These are phyloP conservation scores for Phaeosphaeria sp. DNA, from an alignment of 2,329 filamentous ascomycete species.

Conservation along the genomic window DNA sequence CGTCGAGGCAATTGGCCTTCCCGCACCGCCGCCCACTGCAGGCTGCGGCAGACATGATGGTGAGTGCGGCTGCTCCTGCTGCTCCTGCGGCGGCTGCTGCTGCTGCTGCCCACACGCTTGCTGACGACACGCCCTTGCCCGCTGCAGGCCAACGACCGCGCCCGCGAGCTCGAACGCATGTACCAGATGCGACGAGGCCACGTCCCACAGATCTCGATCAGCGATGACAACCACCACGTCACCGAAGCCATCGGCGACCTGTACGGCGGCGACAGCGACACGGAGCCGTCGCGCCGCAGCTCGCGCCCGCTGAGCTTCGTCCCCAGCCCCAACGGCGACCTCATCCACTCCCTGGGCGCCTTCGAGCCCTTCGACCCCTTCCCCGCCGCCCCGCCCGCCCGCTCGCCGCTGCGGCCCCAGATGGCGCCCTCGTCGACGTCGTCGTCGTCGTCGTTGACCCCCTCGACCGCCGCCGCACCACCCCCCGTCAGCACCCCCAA, in stretches of 20 bases:
- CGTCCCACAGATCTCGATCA: conserved; percentile 71
- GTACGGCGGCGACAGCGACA: conserved; percentile 81
- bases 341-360: conserved; percentile 43
- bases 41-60: conserved; percentile 27
- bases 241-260: conserved; percentile 92
- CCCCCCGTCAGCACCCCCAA: conserved; percentile 21
- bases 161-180: conserved; percentile 54
- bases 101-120: conserved; percentile 6
- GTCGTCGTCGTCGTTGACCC: conserved; percentile 1
- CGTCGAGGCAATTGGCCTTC: conserved; percentile 23
- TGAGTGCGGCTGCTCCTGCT: conserved; percentile 13
- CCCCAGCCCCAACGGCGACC: conserved; percentile 61
- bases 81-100: background rate
- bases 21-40: conserved; percentile 24
- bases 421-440: conserved; percentile 20
- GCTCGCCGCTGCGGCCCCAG: conserved; percentile 47
- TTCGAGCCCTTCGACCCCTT: conserved; percentile 42
- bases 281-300: conserved; percentile 56
- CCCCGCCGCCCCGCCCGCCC: conserved; percentile 49
- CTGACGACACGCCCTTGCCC: conserved; percentile 34
- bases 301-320: conserved; percentile 79
- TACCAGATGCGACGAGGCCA: conserved; percentile 64
- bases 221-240: conserved; percentile 91
- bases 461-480: background rate
- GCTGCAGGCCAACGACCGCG: conserved; percentile 49